Evolutionary conservation across 2,329 filamentous ascomycete genomes (phyloP).

Genomic region (Madurella fahalii): DNA sequence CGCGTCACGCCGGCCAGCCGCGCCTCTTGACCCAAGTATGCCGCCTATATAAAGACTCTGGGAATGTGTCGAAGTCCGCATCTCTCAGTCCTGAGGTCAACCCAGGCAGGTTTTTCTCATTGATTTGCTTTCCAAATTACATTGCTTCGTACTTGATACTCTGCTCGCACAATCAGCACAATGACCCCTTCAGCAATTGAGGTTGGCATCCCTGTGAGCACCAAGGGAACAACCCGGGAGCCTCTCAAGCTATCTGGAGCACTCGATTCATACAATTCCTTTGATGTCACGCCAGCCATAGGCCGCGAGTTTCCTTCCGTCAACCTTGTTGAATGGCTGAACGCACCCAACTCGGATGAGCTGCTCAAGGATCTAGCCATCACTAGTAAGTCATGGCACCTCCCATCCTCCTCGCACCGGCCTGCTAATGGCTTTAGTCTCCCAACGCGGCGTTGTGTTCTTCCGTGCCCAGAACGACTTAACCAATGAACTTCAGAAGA

Average conservation of each 20-base stretch:
- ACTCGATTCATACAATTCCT: conserved; percentile 49
- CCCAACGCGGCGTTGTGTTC: conserved; percentile 61
- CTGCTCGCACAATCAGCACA: not conserved
- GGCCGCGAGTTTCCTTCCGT: conserved; percentile 58
- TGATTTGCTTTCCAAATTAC: not conserved
- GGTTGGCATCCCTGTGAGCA: conserved; percentile 7
- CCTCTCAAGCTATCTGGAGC: conserved; percentile 48
- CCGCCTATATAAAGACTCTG: not conserved
- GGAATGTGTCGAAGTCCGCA: no score
- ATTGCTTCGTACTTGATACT: not conserved
- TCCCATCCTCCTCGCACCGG: no score
- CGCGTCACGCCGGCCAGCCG: not conserved
- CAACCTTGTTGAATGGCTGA: conserved; percentile 57
- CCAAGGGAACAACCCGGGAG: conserved; percentile 21
- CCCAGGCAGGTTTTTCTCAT: not conserved
- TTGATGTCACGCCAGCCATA: conserved; percentile 59
- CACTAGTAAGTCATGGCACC: conserved; percentile 45
- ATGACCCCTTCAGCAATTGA: conserved; percentile 29
- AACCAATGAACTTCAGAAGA: conserved; percentile 56
- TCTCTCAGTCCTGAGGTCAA: no score
- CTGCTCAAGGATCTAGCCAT: conserved; percentile 63
- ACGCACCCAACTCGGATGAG: conserved; percentile 59
- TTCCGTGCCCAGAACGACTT: conserved; percentile 57
- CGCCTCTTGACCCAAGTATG: not conserved
- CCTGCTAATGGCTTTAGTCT: conserved; percentile 40